phyloP scores from a whole-genome alignment of 805 yeast species.

The Candida easanensis region DNA sequence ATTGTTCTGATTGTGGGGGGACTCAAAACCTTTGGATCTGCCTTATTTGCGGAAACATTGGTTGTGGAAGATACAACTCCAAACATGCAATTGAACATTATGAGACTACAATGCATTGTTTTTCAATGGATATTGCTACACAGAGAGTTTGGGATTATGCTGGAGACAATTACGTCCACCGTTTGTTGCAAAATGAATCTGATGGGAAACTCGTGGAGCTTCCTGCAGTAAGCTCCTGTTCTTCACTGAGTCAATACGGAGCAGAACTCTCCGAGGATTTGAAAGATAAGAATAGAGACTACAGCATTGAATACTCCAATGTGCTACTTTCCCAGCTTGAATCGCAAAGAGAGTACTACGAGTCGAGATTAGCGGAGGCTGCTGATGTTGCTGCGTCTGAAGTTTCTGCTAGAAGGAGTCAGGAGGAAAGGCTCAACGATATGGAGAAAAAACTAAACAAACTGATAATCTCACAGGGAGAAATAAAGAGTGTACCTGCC shows the following conservation, averaged over 20 bases:
- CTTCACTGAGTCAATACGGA: slow-evolving; percentile 4
- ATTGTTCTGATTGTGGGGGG: slow-evolving; percentile 53
- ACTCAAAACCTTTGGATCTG: slow-evolving; percentile 80
- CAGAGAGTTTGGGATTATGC: slow-evolving; percentile 96
- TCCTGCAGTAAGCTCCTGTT: slow-evolving; percentile 8
- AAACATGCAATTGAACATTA: slow-evolving; percentile 87
- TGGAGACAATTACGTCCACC: slow-evolving; percentile 85
- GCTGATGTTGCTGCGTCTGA: slow-evolving; percentile 26
- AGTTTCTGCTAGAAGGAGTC: neutral
- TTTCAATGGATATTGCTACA: slow-evolving; percentile 81
- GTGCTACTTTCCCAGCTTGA: slow-evolving; percentile 76
- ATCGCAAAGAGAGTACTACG: slow-evolving; percentile 82
- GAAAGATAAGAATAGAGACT: slow-evolving; percentile 47
- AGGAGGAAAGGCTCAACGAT: neutral
- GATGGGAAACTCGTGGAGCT: slow-evolving; percentile 91
- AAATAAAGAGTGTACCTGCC: neutral
- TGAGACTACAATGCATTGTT: slow-evolving; percentile 75
- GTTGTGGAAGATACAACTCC: slow-evolving; percentile 83
- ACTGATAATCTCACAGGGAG: neutral
- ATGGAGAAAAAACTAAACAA: slow-evolving; percentile 1
- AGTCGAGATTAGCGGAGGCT: slow-evolving; percentile 41
- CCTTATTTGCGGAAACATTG: slow-evolving; percentile 85
- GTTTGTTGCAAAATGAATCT: slow-evolving; percentile 76
- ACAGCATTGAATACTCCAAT: slow-evolving; percentile 79
- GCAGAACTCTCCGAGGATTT: slow-evolving; percentile 1